Evolutionary conservation across 441 rosid species (phyloP).

Genomic region (Erodium chrysanthum): DNA sequence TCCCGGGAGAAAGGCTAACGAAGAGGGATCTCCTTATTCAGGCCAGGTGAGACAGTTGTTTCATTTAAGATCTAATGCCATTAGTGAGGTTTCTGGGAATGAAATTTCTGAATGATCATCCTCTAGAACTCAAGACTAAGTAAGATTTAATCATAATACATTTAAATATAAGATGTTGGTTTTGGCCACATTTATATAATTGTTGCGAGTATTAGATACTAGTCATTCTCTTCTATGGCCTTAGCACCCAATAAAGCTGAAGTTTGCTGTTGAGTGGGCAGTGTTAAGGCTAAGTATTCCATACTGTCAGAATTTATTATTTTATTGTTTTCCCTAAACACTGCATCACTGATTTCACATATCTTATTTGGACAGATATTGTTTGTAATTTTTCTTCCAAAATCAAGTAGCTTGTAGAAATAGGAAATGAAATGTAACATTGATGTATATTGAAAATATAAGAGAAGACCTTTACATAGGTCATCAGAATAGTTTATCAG

Average conservation of each 20-base stretch:
- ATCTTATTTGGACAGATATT: not conserved
- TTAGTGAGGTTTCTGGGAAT: not conserved
- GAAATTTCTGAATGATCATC: not conserved
- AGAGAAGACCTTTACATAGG: not conserved
- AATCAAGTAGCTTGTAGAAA: too few relatives aligned
- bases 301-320: not conserved
- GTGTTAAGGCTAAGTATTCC: not conserved
- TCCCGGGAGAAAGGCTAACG: constrained; percentile 49
- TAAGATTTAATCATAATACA: not conserved
- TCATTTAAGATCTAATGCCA: not conserved
- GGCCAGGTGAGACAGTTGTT: constrained; percentile 52
- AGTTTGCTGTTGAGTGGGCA: not conserved
- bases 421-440: not conserved
- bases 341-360: not conserved
- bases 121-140: not conserved
- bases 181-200: not conserved
- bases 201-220: not conserved
- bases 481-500: not conserved
- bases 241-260: not conserved
- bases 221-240: not conserved
- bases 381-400: not conserved
- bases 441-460: not conserved
- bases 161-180: not conserved
- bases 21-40: constrained; percentile 76
- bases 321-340: too few relatives aligned